These are phyloP conservation scores for Barnettozyma populi DNA, from an alignment of 805 yeast genomes.

Conservation along the genomic window DNA sequence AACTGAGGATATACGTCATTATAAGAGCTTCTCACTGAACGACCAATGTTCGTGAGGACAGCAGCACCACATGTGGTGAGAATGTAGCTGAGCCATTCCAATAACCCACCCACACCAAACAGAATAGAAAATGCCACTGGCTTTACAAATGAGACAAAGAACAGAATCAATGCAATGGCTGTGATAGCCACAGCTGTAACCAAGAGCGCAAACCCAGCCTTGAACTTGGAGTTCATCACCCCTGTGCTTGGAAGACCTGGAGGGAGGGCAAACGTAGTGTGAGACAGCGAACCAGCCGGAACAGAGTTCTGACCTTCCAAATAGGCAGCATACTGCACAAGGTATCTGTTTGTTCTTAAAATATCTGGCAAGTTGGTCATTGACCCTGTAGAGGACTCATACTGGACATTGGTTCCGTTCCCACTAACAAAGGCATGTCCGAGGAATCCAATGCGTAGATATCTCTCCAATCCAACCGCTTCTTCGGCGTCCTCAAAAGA, in stretches of 20 bases:
- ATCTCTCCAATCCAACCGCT: not conserved
- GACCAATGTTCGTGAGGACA: not conserved
- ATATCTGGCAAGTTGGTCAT: not conserved
- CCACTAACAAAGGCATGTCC: not conserved
- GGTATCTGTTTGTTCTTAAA: conserved; percentile 1
- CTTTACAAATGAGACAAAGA: not conserved
- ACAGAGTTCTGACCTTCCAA: not conserved
- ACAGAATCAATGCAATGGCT: not conserved
- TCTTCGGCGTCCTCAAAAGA: not conserved
- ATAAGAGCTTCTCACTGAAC: not conserved
- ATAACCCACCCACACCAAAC: conserved; percentile 1
- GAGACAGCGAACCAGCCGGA: not conserved
- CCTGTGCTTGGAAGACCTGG: not conserved
- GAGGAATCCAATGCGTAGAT: conserved; percentile 1
- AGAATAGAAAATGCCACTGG: not conserved
- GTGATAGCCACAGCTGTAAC: not conserved
- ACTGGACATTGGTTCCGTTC: not conserved
- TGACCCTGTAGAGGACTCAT: not conserved
- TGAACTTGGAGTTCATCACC: not conserved
- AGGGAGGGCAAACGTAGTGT: not conserved
- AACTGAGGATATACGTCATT: not conserved
- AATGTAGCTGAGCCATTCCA: not conserved
- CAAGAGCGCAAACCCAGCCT: not conserved
- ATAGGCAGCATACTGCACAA: not conserved
- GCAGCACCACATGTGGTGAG: conserved; percentile 1